Evolutionary conservation across 352 stramenopile species (phyloP), one percentile per base, ranked within the genome.

Genomic region (Phytopythium aichiense): DNA sequence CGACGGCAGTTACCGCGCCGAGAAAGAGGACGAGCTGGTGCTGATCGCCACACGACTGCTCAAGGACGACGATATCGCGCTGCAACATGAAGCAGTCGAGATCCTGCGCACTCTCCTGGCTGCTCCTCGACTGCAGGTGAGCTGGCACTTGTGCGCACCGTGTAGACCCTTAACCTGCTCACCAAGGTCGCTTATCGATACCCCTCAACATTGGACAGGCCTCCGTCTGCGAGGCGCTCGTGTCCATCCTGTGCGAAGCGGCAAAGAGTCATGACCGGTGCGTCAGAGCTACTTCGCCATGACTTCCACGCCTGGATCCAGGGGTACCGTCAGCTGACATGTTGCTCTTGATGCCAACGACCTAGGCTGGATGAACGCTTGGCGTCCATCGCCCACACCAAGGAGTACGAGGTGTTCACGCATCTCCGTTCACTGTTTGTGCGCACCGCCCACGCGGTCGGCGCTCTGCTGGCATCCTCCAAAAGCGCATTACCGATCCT

Each of bases 81-180:
- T 88, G n/a, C 77, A 85, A 37, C 81, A 88, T 40, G 77, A 89
- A 63, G 79, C 72, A 1, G 66, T 91, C 9, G 82, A 88, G 46
- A 61, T 91, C 7, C 62, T 87, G 9, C 78, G 89, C 46, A 58
- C 65, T 28, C 61, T 88, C 4, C 64, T 91, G 35, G 68, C 79
- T 31, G 67, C 57, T 13, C 43, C 28, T 5, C 60, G 66, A 7
- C 52, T 81, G 2, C 74, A 84, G 71, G 76, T 85, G 54, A 38
- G 40, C 38, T 60, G n/a, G 18, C 8, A 58, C 18, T 31, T 31
- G 28, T 5, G 28, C 4, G 28, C 28, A 8, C 40, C 23, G 40
- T 56, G 16, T 16, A n/a, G n/a, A 12, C 33, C 42, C 45, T 18
- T 38, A 4, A 28, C 2, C 30, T 54, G 13, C 7, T 50, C 16